Evolutionary conservation across 2,329 filamentous ascomycete species (phyloP), one percentile per base, ranked within the genome.

Genomic region (Cucurbitaria berberidis): DNA sequence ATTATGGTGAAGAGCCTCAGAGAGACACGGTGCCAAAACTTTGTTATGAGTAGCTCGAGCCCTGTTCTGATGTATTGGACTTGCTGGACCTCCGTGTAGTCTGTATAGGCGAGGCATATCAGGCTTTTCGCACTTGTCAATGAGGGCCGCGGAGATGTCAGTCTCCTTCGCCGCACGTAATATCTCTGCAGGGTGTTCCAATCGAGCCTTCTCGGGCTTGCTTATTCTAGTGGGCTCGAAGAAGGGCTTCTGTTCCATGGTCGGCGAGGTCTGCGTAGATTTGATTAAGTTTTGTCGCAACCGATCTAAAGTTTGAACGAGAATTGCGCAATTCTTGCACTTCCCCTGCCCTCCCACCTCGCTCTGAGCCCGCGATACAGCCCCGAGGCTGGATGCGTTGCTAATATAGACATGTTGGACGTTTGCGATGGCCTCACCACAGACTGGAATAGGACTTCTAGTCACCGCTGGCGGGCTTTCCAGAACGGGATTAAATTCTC

Each of bases 271-370:
- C 15, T 49, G 45, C 7, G 34, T 15, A 22, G 45, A 52, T 10
- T 18, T 39, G n/a, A 22, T 24, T 15, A 59, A 42, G 36, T 61
- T 69, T 19, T 62, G 51, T 27, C 67, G 62, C 15, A 70, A 45
- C 19, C 68, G 60, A 41, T 51, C 50, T 3, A 70, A 35, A 2
- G 67, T 58, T 39, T 69, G 61, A 24, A 60, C 57, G 3, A 70
- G 59, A 15, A 70, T 65, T 4, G 45, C 34, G 36, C 68, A 70
- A n/a, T 68, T 60, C 18, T 54, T 58, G 58, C 68, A 70, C 7
- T 38, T 32, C 21, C 45, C n/a, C 13, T 59, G 60, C 64, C 68
- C 10, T 45, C 32, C 24, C 48, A 10, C 10, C 24, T 40, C 13
- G n/a, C 35, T 5, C 15, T 32, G 22, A 19, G 30, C 19, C 36